Evolutionary conservation across 768 basidiomycete species (phyloP).

Genomic region (Melanogaster broomeanus): DNA sequence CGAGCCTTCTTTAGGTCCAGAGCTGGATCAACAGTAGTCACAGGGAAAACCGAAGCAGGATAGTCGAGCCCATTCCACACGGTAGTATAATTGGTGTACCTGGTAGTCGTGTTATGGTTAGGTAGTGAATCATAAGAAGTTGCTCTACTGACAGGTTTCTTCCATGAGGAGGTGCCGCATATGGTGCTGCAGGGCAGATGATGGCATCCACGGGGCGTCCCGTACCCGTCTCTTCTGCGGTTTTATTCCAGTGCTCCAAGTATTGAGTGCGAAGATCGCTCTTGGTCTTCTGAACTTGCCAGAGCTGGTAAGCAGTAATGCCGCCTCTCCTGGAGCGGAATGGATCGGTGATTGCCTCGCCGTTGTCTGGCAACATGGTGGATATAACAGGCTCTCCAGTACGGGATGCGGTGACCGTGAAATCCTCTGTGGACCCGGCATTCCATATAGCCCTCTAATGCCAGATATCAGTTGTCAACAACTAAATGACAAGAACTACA

Average conservation of each 20-base stretch:
- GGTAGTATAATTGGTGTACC: constrained; percentile 53
- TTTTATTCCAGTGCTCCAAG: constrained; percentile 63
- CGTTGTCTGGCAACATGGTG: constrained; percentile 43
- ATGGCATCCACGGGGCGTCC: constrained; percentile 78
- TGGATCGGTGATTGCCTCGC: constrained; percentile 15
- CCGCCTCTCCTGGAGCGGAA: constrained; percentile 31
- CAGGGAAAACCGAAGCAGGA: constrained; percentile 60
- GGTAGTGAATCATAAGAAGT: not conserved
- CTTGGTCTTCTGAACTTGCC: constrained; percentile 59
- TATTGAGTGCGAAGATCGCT: constrained; percentile 54
- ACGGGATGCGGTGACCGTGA: constrained; percentile 32
- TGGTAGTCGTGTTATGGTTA: constrained; percentile 20
- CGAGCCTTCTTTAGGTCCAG: constrained; percentile 50
- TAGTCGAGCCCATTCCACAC: constrained; percentile 75
- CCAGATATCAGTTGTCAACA: not conserved
- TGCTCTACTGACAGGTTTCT: constrained; percentile 43
- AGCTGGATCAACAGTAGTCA: constrained; percentile 55
- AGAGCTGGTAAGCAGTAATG: constrained; percentile 61
- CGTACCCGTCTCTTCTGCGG: constrained; percentile 53
- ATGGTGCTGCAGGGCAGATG: constrained; percentile 63
- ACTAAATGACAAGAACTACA: not conserved
- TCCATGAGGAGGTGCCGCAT: constrained; percentile 65
- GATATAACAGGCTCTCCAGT: constrained; percentile 58
- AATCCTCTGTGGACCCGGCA: constrained; percentile 53
- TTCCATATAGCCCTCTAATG: constrained; percentile 39